Base-by-base conservation (phyloP, 2,329 filamentous ascomycete genomes). In the Conoideocrella luteorostrata region DNA sequence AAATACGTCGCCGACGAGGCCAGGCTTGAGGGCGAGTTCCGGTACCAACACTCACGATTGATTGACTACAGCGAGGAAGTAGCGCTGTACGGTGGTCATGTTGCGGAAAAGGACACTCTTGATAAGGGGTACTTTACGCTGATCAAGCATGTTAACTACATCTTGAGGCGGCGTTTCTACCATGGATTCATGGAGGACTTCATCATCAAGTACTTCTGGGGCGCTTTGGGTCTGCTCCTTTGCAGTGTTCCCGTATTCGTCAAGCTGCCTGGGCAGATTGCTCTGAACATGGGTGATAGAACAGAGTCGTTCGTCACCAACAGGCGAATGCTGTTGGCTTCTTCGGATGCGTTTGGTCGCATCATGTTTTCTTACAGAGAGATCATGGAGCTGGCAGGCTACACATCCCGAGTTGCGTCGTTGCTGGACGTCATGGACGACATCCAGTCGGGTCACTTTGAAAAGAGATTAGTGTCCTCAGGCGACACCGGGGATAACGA, bases 131-230 rank as follows among this genome's bases (percentile, higher is more conserved):
- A 98, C 66, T 98, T 98, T 60, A 98, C 93, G 2, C 75, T 98
- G 29, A 98, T 98, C 70, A 97, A 96, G 68, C 93, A 98, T 66
- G 91, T 98, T 60, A 98, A 98, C 65, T 84, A 95, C 58, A 96
- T 97, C 52, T 69, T 98, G 49, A 78, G 90, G 30, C 77, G 88
- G 49, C 80, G 93, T 39, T 86, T 98, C 63, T 97, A 97, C 64
- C 91, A 98, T 62, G 91, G 90, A n/a, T 84, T 98, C 57, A 96
- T 97, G 91, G 93, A 98, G 63, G 93, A 98, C 64, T 98, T 96
- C 65, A 88, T 97, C 46, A 95, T 98, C 66, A 98, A 98, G 66
- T 98, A 98, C 63, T 93, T 97, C 67, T 98, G 93, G 93, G 93
- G 93, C 32, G 91, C 93, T 2, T 66, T 98, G 34, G 93, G 93